These are phyloP conservation scores for Wickerhamiella vanderwaltii DNA, from an alignment of 805 yeast species.

Conservation along the genomic window DNA sequence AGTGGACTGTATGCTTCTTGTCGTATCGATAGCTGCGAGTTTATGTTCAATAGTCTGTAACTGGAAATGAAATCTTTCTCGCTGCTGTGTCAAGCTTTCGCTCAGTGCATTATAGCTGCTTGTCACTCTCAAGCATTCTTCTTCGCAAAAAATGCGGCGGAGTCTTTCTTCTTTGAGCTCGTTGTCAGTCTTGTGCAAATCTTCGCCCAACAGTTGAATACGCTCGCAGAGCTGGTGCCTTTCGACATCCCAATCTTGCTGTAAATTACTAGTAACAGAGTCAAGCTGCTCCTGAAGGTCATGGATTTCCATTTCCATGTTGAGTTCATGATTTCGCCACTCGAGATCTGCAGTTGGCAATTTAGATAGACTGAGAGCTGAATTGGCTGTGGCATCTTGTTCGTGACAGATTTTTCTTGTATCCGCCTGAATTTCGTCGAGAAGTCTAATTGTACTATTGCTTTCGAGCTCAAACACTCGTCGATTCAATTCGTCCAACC, in stretches of 20 bases:
- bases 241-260: not conserved
- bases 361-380: no score
- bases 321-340: not conserved
- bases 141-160: not conserved
- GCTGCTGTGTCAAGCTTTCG: conserved; percentile 6
- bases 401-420: no score
- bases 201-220: not conserved
- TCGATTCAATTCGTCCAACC: not conserved
- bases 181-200: not conserved
- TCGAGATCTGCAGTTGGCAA: not conserved
- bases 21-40: not conserved
- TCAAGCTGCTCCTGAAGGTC: not conserved
- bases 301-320: not conserved
- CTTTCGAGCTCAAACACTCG: not conserved
- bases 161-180: not conserved
- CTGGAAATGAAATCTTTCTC: conserved; percentile 4
- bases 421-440: no score
- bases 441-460: no score
- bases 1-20: not conserved
- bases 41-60: conserved; percentile 1
- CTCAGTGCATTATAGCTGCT: conserved; percentile 2
- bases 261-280: not conserved
- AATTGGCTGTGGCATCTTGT: no score
- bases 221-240: not conserved
- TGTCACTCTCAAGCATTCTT: not conserved